These are phyloP conservation scores for Cercospora sp. DNA, from an alignment of 2,329 filamentous ascomycete genomes.

Conservation along the genomic window DNA sequence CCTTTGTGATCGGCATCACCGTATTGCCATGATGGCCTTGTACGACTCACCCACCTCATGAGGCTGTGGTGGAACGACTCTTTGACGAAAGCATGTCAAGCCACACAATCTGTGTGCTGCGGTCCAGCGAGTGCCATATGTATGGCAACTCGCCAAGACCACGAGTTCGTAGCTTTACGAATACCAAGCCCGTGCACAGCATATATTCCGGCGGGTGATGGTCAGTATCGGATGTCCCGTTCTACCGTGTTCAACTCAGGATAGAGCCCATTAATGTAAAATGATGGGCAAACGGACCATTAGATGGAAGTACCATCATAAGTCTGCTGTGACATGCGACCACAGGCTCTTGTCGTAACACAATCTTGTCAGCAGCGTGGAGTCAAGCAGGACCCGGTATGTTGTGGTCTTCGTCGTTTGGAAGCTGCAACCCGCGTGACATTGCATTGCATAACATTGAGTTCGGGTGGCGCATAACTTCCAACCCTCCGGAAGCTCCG, in stretches of 20 bases:
- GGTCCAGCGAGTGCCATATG: background rate
- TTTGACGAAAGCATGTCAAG: background rate
- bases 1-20: background rate
- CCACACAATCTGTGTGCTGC: background rate
- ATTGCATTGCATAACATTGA: background rate
- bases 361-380: background rate
- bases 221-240: background rate
- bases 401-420: background rate
- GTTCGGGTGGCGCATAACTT: background rate
- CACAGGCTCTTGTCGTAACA: background rate
- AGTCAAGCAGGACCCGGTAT: background rate
- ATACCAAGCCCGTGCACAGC: background rate
- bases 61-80: background rate
- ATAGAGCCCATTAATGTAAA: too few species aligned
- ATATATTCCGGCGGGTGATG: background rate
- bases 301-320: background rate
- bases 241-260: background rate
- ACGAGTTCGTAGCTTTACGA: background rate
- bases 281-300: too few species aligned
- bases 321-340: background rate
- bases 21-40: background rate
- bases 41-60: background rate
- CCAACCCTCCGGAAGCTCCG: background rate
- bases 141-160: background rate
- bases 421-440: background rate